Evolutionary conservation across 805 yeast species (phyloP).

Genomic region (Pachysolen tannophilus): DNA sequence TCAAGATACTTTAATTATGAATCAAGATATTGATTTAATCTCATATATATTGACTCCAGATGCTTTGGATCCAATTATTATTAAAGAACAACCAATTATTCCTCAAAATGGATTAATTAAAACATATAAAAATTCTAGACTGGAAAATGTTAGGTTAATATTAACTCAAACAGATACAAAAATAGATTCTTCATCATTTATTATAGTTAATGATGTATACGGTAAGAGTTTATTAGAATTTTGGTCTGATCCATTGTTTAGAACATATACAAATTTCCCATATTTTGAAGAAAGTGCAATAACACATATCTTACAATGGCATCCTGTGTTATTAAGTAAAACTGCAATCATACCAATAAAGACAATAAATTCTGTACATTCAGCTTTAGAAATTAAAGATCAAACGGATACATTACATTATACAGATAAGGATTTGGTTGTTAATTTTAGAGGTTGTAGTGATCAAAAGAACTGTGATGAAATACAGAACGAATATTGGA

Average conservation of each 20-base stretch:
- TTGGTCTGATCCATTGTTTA: slow-evolving; percentile 68
- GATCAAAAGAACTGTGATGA: slow-evolving; percentile 42
- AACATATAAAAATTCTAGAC: slow-evolving; percentile 54
- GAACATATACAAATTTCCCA: slow-evolving; percentile 57
- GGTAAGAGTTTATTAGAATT: slow-evolving; percentile 69
- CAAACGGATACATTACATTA: slow-evolving; percentile 41
- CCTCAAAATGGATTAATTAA: slow-evolving; percentile 61
- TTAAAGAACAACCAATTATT: slow-evolving; percentile 64
- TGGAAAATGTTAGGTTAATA: slow-evolving; percentile 49
- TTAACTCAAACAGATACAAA: slow-evolving; percentile 63
- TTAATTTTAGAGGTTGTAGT: slow-evolving; percentile 51
- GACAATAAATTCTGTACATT: slow-evolving; percentile 40
- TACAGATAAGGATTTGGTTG: slow-evolving; percentile 60
- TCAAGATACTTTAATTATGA: slow-evolving; percentile 70
- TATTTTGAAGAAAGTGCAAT: slow-evolving; percentile 58
- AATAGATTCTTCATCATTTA: slow-evolving; percentile 61
- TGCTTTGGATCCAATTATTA: slow-evolving; percentile 54
- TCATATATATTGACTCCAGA: slow-evolving; percentile 52
- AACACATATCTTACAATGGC: slow-evolving; percentile 93
- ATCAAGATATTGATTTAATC: slow-evolving; percentile 51
- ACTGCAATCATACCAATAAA: slow-evolving; percentile 66
- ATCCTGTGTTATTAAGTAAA: slow-evolving; percentile 68
- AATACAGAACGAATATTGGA: slow-evolving; percentile 32
- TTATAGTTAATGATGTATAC: slow-evolving; percentile 57
- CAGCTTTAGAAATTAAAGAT: slow-evolving; percentile 26